A percentile compares a stretch with the other conserved stretches of the same genome.
phyloP scores from a whole-genome alignment of 352 stramenopile genomes.

The Globisporangium heterothallicum region DNA sequence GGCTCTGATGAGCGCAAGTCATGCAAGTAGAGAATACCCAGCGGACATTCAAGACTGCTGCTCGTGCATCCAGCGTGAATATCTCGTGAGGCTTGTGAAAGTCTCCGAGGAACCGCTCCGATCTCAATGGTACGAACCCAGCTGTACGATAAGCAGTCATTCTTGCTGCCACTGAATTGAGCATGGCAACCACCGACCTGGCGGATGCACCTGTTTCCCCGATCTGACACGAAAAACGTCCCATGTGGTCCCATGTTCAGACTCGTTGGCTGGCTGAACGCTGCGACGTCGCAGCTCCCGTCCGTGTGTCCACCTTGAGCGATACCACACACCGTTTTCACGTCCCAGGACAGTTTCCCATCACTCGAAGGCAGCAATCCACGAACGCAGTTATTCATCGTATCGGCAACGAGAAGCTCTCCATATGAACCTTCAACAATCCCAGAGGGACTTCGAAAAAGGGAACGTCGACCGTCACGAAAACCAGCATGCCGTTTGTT shows the following conservation, averaged over 20 bases:
- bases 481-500: slow-evolving; percentile 20
- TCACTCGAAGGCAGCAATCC: slow-evolving; percentile 17
- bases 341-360: slow-evolving; percentile 16
- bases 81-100: background rate
- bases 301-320: slow-evolving; percentile 21
- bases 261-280: slow-evolving; percentile 33
- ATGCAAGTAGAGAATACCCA: slow-evolving; percentile 7
- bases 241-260: slow-evolving; percentile 23
- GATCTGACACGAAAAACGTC: slow-evolving; percentile 36
- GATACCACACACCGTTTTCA: slow-evolving; percentile 27
- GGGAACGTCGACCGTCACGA: slow-evolving; percentile 22
- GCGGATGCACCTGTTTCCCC: slow-evolving; percentile 38
- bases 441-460: slow-evolving; percentile 38
- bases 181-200: slow-evolving; percentile 27
- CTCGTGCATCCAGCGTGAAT: slow-evolving; percentile 2
- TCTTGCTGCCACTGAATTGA: background rate
- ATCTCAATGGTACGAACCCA: slow-evolving; percentile 47
- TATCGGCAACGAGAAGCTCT: slow-evolving; percentile 41
- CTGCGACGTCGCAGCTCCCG: slow-evolving; percentile 24
- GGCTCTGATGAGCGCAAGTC: background rate
- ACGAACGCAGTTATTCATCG: slow-evolving; percentile 57
- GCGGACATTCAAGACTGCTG: slow-evolving; percentile 10
- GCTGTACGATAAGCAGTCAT: slow-evolving; percentile 18
- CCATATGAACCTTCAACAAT: slow-evolving; percentile 23
- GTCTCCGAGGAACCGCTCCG: slow-evolving; percentile 6